These are phyloP conservation scores for Rhodotorula sp. DNA, from an alignment of 1,284 basidiomycete genomes.

Conservation along the genomic window DNA sequence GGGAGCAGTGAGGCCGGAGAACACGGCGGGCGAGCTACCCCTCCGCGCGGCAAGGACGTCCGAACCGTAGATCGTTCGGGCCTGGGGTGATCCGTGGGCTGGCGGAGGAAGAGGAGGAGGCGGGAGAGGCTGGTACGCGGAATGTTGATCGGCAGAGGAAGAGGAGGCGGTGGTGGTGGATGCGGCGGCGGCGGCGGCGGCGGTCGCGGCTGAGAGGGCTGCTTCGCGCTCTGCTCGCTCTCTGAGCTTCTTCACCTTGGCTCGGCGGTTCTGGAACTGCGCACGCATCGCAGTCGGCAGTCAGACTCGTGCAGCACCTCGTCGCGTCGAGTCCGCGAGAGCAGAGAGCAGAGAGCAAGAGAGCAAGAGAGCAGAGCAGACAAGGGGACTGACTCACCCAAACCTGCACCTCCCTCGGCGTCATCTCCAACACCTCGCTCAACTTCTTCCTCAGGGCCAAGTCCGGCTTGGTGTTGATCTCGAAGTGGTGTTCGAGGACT, in stretches of 20 bases:
- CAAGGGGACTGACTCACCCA: conserved; percentile 45
- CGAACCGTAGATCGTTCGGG: conserved; percentile 14
- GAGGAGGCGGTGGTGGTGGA: neutral
- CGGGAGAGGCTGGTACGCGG: neutral
- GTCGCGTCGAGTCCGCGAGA: too few relatives aligned
- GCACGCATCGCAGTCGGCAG: too few relatives aligned
- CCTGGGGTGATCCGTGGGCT: too few relatives aligned
- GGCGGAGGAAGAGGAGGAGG: neutral
- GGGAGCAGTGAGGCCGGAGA: neutral
- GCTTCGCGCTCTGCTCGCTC: conserved; percentile 31
- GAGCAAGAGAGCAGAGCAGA: too few relatives aligned
- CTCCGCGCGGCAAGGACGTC: neutral
- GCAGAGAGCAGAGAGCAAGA: too few relatives aligned
- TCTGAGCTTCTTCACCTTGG: conserved; percentile 46
- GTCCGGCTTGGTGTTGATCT: conserved; percentile 83
- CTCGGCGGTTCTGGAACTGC: conserved; percentile 47
- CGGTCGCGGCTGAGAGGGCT: neutral
- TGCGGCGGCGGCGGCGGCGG: neutral
- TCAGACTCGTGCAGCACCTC: too few relatives aligned
- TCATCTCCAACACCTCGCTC: conserved; percentile 80
- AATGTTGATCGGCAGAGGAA: neutral
- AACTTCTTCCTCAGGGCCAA: conserved; percentile 72
- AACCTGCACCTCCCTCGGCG: conserved; percentile 86
- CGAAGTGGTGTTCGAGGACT: conserved; percentile 79
- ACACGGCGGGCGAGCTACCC: conserved; percentile 8